Base-by-base conservation (phyloP, 2,329 filamentous ascomycete genomes). In the Neonectria ditissima region DNA sequence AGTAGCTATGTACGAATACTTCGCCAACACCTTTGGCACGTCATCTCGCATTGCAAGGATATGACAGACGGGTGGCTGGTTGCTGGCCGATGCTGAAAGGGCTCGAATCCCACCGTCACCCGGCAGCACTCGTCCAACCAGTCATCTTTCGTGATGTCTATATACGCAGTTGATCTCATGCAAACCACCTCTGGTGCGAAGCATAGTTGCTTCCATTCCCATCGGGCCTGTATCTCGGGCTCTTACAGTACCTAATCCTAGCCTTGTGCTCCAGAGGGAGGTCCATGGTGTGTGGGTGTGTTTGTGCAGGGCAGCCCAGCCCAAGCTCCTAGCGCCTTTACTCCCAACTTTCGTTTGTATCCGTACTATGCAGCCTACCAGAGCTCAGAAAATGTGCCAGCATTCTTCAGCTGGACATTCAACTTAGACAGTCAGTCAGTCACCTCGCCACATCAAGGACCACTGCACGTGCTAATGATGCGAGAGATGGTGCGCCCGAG, bases 11-110 rank as follows among this genome's bases (percentile, higher is more conserved):
- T 13, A 32, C 11, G 30, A 13, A 18, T 39, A n/a, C 16, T 39
- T 53, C 9, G 28, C 48, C 28, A 41, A 22, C 32, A 34, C 13
- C 32, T 34, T n/a, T n/a, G 14, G 13, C 44, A 30, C 45, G 10
- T n/a, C 50, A 43, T 54, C 51, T 60, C 51, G 34, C 26, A 55
- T 37, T 45, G 50, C 51, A 55, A 30, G 32, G 22, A 16, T 55
- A 60, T 55, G 51, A 43, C 50, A 26, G 34, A 39, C 30, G 54
- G 30, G 34, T 55, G 57, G 41, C 58, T 24, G 28, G 18, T n/a
- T 22, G 56, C 22, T 37, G 48, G 26, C 47, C 26, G 22, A 16
- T 37, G 20, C n/a, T 20, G 28, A 32, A 20, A 22, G 24, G 16
- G 16, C 8, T 30, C 24, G 30, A 28, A 20, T 50, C 10, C 28